Percentiles rank a stretch among this genome's conserved stretches.
phyloP scores from a whole-genome alignment of 2,329 filamentous ascomycete species.

The Cladosporium austrohemisphaericum region DNA sequence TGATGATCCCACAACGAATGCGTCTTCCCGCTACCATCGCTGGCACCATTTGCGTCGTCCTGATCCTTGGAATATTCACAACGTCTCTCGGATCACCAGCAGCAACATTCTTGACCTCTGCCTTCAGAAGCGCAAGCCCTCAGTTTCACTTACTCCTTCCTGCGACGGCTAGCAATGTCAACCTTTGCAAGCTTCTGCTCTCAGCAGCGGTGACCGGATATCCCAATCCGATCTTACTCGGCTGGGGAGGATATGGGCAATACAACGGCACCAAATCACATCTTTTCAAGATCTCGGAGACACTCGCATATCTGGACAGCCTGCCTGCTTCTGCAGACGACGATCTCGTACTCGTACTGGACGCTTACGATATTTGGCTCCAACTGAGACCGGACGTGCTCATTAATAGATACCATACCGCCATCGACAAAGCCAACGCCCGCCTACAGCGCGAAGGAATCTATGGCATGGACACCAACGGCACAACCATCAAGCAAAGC shows the following conservation, averaged over 20 bases:
- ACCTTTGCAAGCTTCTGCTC: slow-evolving; percentile 17
- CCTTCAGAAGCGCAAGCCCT: neutral
- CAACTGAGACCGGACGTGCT: slow-evolving; percentile 63
- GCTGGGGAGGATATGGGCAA: slow-evolving; percentile 20
- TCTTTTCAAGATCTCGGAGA: slow-evolving; percentile 19
- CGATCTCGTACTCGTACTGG: slow-evolving; percentile 58
- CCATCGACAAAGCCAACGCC: slow-evolving; percentile 52
- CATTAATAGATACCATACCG: slow-evolving; percentile 58
- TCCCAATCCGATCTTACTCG: slow-evolving; percentile 8
- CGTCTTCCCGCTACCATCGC: neutral
- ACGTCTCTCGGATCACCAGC: neutral
- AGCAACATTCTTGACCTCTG: neutral
- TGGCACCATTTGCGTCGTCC: neutral
- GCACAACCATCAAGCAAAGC: slow-evolving; percentile 22
- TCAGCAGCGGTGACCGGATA: slow-evolving; percentile 4
- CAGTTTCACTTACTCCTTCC: slow-evolving; percentile 16
- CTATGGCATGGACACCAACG: slow-evolving; percentile 16
- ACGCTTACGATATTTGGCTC: slow-evolving; percentile 62
- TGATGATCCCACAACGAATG: neutral
- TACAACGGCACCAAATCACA: slow-evolving; percentile 23
- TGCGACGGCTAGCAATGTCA: slow-evolving; percentile 14
- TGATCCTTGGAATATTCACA: neutral
- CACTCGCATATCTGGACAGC: slow-evolving; percentile 18
- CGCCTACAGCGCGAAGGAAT: slow-evolving; percentile 30
- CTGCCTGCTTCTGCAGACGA: slow-evolving; percentile 15